Base-by-base conservation (phyloP, 352 stramenopile species). In the Lagenidium giganteum region DNA sequence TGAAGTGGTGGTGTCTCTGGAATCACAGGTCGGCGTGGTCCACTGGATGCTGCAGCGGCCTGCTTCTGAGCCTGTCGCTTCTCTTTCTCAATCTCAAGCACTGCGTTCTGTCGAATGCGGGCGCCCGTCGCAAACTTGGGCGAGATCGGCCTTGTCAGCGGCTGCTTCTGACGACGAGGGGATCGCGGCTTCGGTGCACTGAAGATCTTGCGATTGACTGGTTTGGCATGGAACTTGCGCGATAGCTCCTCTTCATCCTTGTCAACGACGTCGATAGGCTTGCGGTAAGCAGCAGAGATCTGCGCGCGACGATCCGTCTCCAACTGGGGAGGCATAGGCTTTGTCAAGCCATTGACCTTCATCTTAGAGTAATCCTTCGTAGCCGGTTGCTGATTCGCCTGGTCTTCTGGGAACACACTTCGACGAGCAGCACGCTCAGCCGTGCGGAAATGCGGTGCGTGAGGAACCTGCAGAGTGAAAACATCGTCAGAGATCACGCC, bases 171-270 rank as follows among this genome's bases (percentile, higher is more conserved):
- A 23, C 45, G 38, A 5, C 36, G 20, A 2, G 42, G 49, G 8
- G 61, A 46, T 24, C 63, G 68, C 8, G 22, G 18, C n/a, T 22
- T 36, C n/a, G 40, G 47, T 1, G 64, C 43, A 32, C 78, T 59
- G 13, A 91, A 50, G 27, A 91, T 71, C 12, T 51, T 63, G 20
- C 63, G 62, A 28, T 69, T 78, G 17, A 93, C 51, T n/a, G 80
- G 77, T 4, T 66, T 54, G 23, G 77, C 77, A 26, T 88, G 80
- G 46, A 93, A 93, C 42, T 93, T 87, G 31, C 71, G 81, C 12
- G 68, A 56, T 42, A 93, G 38, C 41, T 93, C 80, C 36, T 87
- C 64, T 1, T 60, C 70, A 33, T 93, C 80, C 39, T 85, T 63
- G 47, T 93, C 73, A n/a, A 74, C 51, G 22, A 76, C 44, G 14